These are phyloP conservation scores for Tylopilus sp. DNA, from an alignment of 1,284 basidiomycete species.

Conservation along the genomic window DNA sequence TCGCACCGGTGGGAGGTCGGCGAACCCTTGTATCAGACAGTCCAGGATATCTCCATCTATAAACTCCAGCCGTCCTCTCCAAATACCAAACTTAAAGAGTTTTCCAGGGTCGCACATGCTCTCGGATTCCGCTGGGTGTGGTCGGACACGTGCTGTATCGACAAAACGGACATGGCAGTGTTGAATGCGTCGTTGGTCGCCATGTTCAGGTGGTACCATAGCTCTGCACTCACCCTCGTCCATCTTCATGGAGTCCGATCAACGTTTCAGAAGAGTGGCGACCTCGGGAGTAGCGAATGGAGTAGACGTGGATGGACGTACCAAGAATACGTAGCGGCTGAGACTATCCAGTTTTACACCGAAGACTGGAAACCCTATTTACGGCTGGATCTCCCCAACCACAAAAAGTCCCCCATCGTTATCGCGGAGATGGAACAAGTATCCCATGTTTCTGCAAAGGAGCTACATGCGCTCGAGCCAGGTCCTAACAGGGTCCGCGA, in stretches of 20 bases:
- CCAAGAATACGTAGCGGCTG: slow-evolving; percentile 20
- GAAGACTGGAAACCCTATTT: slow-evolving; percentile 29
- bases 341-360: slow-evolving; percentile 16
- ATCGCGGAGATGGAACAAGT: slow-evolving; percentile 14
- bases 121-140: slow-evolving; percentile 17
- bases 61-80: background rate
- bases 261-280: background rate
- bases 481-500: slow-evolving; percentile 13
- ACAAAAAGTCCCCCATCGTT: slow-evolving; percentile 14
- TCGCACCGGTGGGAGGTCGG: slow-evolving; percentile 22
- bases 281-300: background rate
- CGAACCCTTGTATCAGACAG: slow-evolving; percentile 14
- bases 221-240: slow-evolving; percentile 17
- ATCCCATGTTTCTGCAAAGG: background rate
- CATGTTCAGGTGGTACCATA: slow-evolving; percentile 26
- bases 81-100: slow-evolving; percentile 10
- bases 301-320: slow-evolving; percentile 23
- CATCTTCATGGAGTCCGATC: slow-evolving; percentile 5
- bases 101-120: slow-evolving; percentile 10
- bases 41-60: slow-evolving; percentile 13
- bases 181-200: slow-evolving; percentile 20
- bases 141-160: slow-evolving; percentile 25
- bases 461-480: slow-evolving; percentile 9
- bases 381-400: slow-evolving; percentile 12
- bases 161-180: slow-evolving; percentile 7